Percentiles rank a stretch among this genome's conserved stretches.
Conservation (phyloP, 371 early-diverging fungal genomes). For the Lichtheimia hyalospora region DNA sequence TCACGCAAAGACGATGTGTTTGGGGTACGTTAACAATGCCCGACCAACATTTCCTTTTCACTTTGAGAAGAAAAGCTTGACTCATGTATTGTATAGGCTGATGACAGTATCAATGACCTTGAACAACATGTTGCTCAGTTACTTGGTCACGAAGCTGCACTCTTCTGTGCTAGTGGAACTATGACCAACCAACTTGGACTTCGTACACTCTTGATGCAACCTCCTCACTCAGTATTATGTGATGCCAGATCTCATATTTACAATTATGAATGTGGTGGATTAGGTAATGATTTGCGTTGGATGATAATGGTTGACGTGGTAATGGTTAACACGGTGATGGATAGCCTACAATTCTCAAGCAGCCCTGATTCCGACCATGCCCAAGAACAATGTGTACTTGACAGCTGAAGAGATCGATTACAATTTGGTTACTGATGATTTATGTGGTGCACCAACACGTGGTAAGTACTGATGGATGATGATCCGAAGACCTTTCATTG, state of each 20-base stretch:
- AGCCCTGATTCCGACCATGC: slow-evolving; percentile 62
- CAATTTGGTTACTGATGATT: slow-evolving; percentile 25
- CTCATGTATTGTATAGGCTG: slow-evolving; percentile 5
- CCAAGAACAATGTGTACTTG: slow-evolving; percentile 61
- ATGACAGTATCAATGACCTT: slow-evolving; percentile 49
- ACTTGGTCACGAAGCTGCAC: slow-evolving; percentile 78
- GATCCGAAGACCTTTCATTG: not conserved
- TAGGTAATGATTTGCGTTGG: not conserved
- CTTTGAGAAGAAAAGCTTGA: not conserved
- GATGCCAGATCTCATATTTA: slow-evolving; percentile 82
- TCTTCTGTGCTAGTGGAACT: slow-evolving; percentile 68
- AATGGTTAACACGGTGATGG: not conserved
- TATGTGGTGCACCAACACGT: slow-evolving; percentile 70
- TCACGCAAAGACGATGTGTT: slow-evolving; percentile 85
- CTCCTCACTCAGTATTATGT: slow-evolving; percentile 80
- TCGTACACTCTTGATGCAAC: slow-evolving; percentile 49
- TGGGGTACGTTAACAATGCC: slow-evolving; percentile 36
- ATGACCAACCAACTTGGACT: slow-evolving; percentile 28
- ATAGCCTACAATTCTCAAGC: slow-evolving; percentile 82
- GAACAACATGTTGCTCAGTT: slow-evolving; percentile 69
- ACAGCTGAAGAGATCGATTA: slow-evolving; percentile 66
- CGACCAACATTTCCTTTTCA: too few species aligned
- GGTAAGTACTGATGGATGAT: slow-evolving; percentile 11
- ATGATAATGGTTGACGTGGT: too few species aligned
- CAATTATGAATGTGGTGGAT: slow-evolving; percentile 80